These are phyloP conservation scores for Mycena olivaceomarginata DNA, from an alignment of 768 basidiomycete species.

Conservation along the genomic window DNA sequence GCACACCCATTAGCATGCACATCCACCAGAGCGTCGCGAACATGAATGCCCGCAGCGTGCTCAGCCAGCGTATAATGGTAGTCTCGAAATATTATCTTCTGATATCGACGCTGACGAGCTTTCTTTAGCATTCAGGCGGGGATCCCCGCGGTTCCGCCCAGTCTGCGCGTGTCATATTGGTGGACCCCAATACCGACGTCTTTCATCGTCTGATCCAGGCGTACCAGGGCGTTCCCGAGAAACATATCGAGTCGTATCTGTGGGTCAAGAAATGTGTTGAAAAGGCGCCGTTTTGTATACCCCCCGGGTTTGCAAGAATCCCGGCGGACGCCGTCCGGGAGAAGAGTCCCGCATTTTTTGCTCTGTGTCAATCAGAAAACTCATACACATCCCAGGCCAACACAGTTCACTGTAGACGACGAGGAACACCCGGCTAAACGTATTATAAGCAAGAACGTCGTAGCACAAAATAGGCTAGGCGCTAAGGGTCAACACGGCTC, in stretches of 20 bases:
- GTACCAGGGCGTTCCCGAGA: conserved; percentile 81
- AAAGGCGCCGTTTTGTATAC: conserved; percentile 78
- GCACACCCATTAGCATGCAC: conserved; percentile 82
- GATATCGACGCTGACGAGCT: conserved; percentile 7
- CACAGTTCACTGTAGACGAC: conserved; percentile 86
- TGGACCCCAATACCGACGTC: conserved; percentile 86
- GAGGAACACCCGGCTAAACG: conserved; percentile 84
- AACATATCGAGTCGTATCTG: conserved; percentile 88
- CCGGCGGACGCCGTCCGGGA: conserved; percentile 86
- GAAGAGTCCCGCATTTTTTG: conserved; percentile 77
- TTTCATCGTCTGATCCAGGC: conserved; percentile 84
- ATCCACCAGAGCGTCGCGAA: conserved; percentile 90
- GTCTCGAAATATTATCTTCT: conserved; percentile 34
- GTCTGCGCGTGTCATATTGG: conserved; percentile 84
- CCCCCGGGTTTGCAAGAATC: conserved; percentile 88
- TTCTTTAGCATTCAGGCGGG: conserved; percentile 84
- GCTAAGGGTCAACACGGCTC: too few relatives aligned
- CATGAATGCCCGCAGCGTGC: conserved; percentile 79
- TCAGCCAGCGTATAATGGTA: conserved; percentile 85
- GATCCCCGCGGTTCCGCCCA: conserved; percentile 85
- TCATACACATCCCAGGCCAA: conserved; percentile 69
- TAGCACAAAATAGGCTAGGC: too few relatives aligned
- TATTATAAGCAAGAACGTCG: conserved; percentile 73
- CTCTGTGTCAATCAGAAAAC: conserved; percentile 14
- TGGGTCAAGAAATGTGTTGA: conserved; percentile 93